Evolutionary conservation across 192 early-diverging fungal species (phyloP).

Genomic region (Backusella macrospora): DNA sequence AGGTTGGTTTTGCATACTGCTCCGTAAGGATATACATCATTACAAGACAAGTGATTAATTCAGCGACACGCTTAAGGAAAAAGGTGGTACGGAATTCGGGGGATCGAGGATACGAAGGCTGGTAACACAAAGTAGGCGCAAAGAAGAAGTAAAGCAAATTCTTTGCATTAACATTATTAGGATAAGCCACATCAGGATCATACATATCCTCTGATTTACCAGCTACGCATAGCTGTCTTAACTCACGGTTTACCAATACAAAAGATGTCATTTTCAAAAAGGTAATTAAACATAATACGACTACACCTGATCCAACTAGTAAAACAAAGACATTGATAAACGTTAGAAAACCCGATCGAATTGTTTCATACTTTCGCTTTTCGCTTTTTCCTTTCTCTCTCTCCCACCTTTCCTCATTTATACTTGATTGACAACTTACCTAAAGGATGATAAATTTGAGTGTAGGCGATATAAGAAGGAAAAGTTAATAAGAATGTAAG

Average conservation of each 20-base stretch:
- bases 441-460: conserved; percentile 66
- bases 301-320: conserved; percentile 62
- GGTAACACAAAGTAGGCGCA: conserved; percentile 87
- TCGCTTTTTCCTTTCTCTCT: neutral
- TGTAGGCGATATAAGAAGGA: conserved; percentile 69
- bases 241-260: conserved; percentile 75
- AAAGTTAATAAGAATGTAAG: conserved; percentile 56
- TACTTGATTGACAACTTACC: conserved; percentile 26
- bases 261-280: conserved; percentile 85
- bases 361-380: neutral
- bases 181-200: conserved; percentile 66
- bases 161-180: conserved; percentile 66
- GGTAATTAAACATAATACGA: conserved; percentile 66
- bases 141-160: conserved; percentile 78
- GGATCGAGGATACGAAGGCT: conserved; percentile 79
- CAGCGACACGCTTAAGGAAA: conserved; percentile 78
- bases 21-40: conserved; percentile 81
- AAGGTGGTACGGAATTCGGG: conserved; percentile 66
- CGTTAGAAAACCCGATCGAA: too few species aligned
- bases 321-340: neutral
- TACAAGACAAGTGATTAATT: conserved; percentile 64
- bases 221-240: conserved; percentile 50
- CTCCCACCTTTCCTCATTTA: neutral
- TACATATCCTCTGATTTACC: conserved; percentile 39
- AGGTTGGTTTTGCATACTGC: conserved; percentile 80